Evolutionary conservation across 2,329 filamentous ascomycete genomes (phyloP).

Genomic region (Drechslerella dactyloides): DNA sequence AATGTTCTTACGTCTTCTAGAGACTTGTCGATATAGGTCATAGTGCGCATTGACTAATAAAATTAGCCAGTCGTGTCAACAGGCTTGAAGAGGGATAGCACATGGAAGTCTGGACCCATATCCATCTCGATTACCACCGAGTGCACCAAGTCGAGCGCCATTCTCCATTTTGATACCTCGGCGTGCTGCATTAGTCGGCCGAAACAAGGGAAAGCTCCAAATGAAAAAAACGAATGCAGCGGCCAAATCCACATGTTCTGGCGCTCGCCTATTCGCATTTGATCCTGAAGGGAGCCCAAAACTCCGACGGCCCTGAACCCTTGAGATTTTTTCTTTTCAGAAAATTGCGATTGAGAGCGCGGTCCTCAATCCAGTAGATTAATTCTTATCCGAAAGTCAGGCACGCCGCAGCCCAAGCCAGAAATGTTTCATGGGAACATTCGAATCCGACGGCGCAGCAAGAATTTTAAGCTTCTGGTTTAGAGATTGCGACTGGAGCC

Average conservation of each 20-base stretch:
- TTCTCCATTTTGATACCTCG: not conserved
- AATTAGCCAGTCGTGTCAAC: conserved; percentile 1
- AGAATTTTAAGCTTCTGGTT: conserved; percentile 2
- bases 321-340: not conserved
- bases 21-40: not conserved
- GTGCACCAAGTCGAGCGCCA: not conserved
- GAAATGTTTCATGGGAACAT: conserved; percentile 4
- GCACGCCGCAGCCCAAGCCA: not conserved
- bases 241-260: not conserved
- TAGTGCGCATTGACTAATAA: not conserved
- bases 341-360: conserved; percentile 40
- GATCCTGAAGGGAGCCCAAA: conserved; percentile 12
- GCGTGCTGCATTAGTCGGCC: not conserved
- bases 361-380: not conserved
- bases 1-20: not conserved
- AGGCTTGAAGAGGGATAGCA: conserved; percentile 20
- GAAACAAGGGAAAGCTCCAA: not conserved
- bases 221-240: not conserved
- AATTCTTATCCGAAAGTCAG: not conserved
- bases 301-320: not conserved
- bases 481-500: conserved; percentile 42
- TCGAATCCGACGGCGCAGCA: not conserved
- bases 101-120: not conserved
- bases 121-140: not conserved
- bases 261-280: conserved; percentile 38